A percentile compares a stretch with the other conserved stretches of the same genome.
Conservation (phyloP, 78 protist genomes). For the Isochrysis galbana region DNA sequence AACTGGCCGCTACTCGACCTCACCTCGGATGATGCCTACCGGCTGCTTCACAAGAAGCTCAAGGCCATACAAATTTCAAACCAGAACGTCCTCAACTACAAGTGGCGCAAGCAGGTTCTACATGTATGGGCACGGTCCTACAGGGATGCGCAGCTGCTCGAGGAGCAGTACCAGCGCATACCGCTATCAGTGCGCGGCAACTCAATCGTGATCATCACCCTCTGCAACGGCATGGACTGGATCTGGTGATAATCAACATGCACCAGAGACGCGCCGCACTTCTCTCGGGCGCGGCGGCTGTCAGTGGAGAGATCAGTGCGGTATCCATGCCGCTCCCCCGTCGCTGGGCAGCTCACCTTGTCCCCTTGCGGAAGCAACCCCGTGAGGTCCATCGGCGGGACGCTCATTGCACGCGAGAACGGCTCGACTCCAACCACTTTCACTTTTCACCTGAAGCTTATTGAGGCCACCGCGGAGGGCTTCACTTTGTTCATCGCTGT, state of each 20-base stretch:
- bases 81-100: background rate
- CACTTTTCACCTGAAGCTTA: too few species aligned
- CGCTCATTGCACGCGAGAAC: too few species aligned
- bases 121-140: conserved; percentile 33
- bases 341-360: too few species aligned
- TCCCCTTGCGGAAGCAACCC: too few species aligned
- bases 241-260: background rate
- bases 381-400: too few species aligned
- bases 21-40: conserved; percentile 18
- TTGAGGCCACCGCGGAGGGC: too few species aligned
- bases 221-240: background rate
- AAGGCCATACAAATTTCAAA: background rate
- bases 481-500: too few species aligned
- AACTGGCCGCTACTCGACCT: background rate
- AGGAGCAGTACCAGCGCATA: background rate
- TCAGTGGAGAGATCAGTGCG: too few species aligned
- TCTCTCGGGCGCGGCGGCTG: too few species aligned
- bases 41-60: conserved; percentile 48
- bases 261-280: too few species aligned
- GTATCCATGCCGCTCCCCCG: too few species aligned
- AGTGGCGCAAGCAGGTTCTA: conserved; percentile 46
- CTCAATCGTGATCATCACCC: conserved; percentile 34
- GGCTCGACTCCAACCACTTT: too few species aligned
- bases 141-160: background rate
- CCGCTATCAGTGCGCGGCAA: background rate